Percentiles rank a stretch among this genome's conserved stretches.
Conservation (phyloP, 73 alveolate genomes). For the Urostyla sp. region DNA sequence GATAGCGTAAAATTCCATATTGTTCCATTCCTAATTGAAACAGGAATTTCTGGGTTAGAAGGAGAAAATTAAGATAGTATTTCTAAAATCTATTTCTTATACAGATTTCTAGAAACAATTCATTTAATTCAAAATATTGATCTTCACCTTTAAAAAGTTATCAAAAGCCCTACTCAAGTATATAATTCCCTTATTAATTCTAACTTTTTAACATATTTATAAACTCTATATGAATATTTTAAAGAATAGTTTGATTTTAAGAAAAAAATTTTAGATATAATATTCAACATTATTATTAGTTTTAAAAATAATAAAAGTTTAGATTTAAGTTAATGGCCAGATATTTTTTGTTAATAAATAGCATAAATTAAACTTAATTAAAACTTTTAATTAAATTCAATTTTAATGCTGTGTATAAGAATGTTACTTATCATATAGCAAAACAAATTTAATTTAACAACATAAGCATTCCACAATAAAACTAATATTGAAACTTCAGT, state of each 20-base stretch:
- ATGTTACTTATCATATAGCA: constrained; percentile 2
- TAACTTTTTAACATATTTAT: not conserved
- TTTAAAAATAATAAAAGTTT: not conserved
- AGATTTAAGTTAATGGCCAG: constrained; percentile 7
- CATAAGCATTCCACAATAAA: not conserved
- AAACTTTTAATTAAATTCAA: not conserved
- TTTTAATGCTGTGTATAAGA: constrained; percentile 22
- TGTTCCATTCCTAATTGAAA: constrained; percentile 43
- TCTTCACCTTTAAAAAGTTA: not conserved
- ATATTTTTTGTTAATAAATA: not conserved
- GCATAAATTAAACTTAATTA: not conserved
- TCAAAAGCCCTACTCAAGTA: constrained; percentile 1
- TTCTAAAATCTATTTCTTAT: constrained; percentile 14
- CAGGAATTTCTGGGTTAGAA: constrained; percentile 20
- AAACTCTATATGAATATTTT: not conserved
- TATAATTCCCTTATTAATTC: not conserved
- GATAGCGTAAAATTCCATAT: constrained; percentile 33
- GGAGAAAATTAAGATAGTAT: not conserved
- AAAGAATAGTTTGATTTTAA: constrained; percentile 3
- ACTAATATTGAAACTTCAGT: not conserved
- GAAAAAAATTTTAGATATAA: constrained; percentile 2
- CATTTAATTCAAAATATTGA: not conserved
- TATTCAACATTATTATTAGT: not conserved
- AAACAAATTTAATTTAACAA: not conserved
- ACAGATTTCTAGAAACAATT: constrained; percentile 19